phyloP scores from a whole-genome alignment of 169 alveolate genomes.

The Cryptosporidium ubiquitum region DNA sequence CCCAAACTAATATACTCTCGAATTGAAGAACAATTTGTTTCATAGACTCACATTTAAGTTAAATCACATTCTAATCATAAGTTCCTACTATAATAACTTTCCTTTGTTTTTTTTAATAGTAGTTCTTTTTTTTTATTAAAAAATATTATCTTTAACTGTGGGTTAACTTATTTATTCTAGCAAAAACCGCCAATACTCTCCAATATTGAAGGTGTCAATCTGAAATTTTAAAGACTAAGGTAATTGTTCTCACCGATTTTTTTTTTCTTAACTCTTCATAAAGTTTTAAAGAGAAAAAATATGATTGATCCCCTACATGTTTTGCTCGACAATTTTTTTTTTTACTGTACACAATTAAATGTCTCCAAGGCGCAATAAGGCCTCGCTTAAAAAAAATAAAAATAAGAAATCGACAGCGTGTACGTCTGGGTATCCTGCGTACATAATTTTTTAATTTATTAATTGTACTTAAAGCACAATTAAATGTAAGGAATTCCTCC shows the following conservation, averaged over 20 bases:
- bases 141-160: background rate
- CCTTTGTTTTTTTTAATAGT: too few relatives aligned
- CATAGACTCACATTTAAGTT: background rate
- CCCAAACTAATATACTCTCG: background rate
- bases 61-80: too few relatives aligned
- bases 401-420: conserved; percentile 74
- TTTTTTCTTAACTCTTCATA: background rate
- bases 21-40: background rate
- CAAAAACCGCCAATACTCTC: background rate
- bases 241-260: background rate
- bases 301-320: background rate
- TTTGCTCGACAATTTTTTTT: conserved; percentile 21
- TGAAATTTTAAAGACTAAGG: background rate
- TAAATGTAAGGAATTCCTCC: conserved; percentile 14
- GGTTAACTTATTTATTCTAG: background rate
- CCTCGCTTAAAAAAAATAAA: background rate
- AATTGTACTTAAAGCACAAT: background rate
- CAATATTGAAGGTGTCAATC: background rate
- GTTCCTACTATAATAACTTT: background rate
- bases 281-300: background rate
- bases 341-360: conserved; percentile 35
- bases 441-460: background rate
- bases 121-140: background rate
- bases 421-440: conserved; percentile 75
- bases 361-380: conserved; percentile 74